Conservation (phyloP, 257 asterid genomes). For the Capsicum pubescens region DNA sequence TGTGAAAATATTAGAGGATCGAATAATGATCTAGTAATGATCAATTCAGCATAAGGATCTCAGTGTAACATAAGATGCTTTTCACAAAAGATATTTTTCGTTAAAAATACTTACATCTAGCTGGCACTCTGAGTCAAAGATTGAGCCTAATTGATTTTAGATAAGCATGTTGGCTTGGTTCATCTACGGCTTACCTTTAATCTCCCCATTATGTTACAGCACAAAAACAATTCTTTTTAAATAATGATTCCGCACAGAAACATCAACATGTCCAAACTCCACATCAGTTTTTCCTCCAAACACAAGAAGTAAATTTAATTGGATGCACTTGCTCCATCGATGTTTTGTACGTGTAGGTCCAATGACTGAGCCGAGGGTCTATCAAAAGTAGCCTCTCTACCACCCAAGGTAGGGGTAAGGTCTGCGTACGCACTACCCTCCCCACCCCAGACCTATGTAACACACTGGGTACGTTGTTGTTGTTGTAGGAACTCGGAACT, state of each 20-base stretch:
- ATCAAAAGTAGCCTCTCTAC: no score
- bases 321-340: neutral
- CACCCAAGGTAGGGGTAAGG: no score
- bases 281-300: constrained; percentile 22
- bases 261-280: neutral
- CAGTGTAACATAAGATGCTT: neutral
- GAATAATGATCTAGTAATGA: neutral
- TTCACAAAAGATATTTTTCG: neutral
- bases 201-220: neutral
- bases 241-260: neutral
- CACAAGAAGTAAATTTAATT: neutral
- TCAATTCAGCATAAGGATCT: neutral
- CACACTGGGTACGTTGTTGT: no score
- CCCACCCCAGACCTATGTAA: no score
- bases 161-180: neutral
- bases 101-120: neutral
- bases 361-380: no score
- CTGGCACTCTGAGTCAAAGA: neutral
- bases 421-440: no score
- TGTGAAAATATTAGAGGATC: no score
- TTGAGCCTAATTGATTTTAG: neutral
- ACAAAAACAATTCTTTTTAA: neutral
- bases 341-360: neutral
- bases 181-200: neutral
- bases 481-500: no score